These are phyloP conservation scores for Oryza brachyantha DNA, from an alignment of 176 grass and related monocot genomes.

Conservation along the genomic window DNA sequence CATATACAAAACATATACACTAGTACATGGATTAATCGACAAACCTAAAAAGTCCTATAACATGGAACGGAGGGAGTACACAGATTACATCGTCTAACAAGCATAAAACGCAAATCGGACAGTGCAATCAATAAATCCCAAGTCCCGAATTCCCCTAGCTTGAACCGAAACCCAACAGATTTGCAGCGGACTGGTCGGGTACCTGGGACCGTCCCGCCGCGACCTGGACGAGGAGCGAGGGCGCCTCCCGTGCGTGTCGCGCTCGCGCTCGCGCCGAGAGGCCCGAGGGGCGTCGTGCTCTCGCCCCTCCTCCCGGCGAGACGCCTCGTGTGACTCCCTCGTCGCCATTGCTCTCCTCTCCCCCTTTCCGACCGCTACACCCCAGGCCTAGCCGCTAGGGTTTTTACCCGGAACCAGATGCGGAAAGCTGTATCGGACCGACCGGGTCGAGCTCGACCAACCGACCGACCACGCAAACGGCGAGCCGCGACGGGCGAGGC, in stretches of 20 bases:
- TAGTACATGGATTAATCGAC: no score
- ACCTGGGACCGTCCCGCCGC: constrained; percentile 56
- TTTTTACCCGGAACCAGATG: constrained; percentile 2
- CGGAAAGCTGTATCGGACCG: not conserved
- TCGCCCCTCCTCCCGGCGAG: constrained; percentile 45
- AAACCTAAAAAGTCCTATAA: no score
- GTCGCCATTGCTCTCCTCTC: constrained; percentile 23
- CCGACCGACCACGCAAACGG: not conserved
- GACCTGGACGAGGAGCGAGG: constrained; percentile 40
- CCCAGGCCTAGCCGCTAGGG: constrained; percentile 36
- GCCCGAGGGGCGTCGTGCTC: constrained; percentile 47
- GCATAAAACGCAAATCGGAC: not conserved
- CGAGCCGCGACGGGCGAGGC: no score
- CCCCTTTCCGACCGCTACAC: not conserved
- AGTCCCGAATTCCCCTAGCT: not conserved
- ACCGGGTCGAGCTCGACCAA: not conserved
- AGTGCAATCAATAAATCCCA: not conserved
- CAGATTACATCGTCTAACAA: not conserved
- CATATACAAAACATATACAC: no score
- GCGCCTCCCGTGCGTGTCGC: constrained; percentile 44
- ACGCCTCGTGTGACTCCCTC: constrained; percentile 38
- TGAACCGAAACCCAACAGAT: constrained; percentile 13
- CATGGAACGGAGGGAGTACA: no score
- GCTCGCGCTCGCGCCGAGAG: constrained; percentile 38
- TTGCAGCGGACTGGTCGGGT: not conserved